A percentile compares a stretch with the other conserved stretches of the same genome.
Evolutionary conservation across 2,329 filamentous ascomycete species (phyloP).

Genomic region (Thelonectria blattea): DNA sequence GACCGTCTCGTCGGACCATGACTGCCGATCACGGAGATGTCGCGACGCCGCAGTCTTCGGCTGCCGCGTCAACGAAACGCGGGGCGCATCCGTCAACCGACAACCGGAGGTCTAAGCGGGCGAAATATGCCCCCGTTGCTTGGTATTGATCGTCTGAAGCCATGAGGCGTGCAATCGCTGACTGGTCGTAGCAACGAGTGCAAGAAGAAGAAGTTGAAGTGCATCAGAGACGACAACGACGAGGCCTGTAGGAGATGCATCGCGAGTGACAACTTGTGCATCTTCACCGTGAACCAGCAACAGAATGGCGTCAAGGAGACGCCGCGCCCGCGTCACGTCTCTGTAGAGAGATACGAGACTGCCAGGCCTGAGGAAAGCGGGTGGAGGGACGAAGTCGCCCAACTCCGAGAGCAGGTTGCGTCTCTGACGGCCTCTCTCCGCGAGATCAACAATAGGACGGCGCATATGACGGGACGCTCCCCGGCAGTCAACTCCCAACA

Average conservation of each 20-base stretch:
- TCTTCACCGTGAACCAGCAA: constrained; percentile 26
- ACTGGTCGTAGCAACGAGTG: constrained; percentile 43
- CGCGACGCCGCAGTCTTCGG: constrained; percentile 13
- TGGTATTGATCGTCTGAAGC: constrained; percentile 37
- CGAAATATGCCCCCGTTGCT: constrained; percentile 46
- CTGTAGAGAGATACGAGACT: constrained; percentile 5
- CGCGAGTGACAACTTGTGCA: constrained; percentile 34
- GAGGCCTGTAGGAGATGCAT: constrained; percentile 41
- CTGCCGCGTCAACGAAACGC: constrained; percentile 12
- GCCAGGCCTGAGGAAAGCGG: constrained; percentile 19
- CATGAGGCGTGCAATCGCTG: constrained; percentile 2
- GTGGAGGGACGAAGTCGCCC: constrained; percentile 38
- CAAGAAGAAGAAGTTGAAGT: constrained; percentile 50
- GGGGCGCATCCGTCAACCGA: not conserved
- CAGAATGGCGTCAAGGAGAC: constrained; percentile 15
- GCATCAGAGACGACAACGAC: constrained; percentile 36
- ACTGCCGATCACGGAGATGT: constrained; percentile 12
- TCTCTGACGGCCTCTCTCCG: constrained; percentile 35
- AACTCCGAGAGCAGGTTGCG: constrained; percentile 40
- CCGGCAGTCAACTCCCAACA: constrained; percentile 23
- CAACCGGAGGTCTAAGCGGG: constrained; percentile 37
- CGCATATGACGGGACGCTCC: constrained; percentile 16
- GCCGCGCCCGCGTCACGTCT: constrained; percentile 25
- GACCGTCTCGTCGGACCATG: constrained; percentile 3
- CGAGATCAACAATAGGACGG: constrained; percentile 37